Conservation (phyloP, 2,329 filamentous ascomycete species). For the Microsporum audouinii region DNA sequence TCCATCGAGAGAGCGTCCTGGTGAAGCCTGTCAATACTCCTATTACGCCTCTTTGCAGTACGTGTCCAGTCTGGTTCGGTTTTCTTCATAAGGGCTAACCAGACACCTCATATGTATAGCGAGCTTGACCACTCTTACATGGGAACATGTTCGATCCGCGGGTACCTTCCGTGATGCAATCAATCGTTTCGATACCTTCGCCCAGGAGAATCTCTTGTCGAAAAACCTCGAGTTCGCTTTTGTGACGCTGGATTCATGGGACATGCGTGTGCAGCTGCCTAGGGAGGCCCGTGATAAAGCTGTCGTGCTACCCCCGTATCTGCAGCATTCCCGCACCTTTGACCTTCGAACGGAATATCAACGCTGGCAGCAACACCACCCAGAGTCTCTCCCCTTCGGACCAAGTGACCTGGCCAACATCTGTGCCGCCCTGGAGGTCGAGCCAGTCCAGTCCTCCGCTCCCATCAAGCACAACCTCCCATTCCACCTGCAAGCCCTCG, state of each 20-base stretch:
- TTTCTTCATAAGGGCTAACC: slow-evolving; percentile 8
- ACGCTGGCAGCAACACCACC: slow-evolving; percentile 96
- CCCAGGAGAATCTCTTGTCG: slow-evolving; percentile 76
- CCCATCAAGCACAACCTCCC: slow-evolving; percentile 98
- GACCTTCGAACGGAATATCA: slow-evolving; percentile 96
- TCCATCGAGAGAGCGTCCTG: slow-evolving; percentile 88
- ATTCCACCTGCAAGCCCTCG: slow-evolving; percentile 92
- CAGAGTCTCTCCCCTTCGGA: slow-evolving; percentile 91
- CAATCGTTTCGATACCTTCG: slow-evolving; percentile 87
- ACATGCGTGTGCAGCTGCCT: slow-evolving; percentile 91
- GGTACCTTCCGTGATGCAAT: slow-evolving; percentile 96
- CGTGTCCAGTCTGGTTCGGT: slow-evolving; percentile 38
- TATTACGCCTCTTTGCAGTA: slow-evolving; percentile 97
- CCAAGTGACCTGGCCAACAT: slow-evolving; percentile 94
- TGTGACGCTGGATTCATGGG: slow-evolving; percentile 96
- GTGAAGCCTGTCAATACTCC: slow-evolving; percentile 98
- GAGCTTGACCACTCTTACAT: slow-evolving; percentile 92
- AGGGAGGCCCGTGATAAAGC: slow-evolving; percentile 97
- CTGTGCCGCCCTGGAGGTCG: slow-evolving; percentile 93
- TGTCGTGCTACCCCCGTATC: slow-evolving; percentile 87
- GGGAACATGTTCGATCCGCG: slow-evolving; percentile 97
- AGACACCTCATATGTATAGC: slow-evolving; percentile 42
- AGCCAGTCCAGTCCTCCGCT: slow-evolving; percentile 91
- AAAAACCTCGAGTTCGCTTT: slow-evolving; percentile 97
- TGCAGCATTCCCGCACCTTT: slow-evolving; percentile 95